A percentile compares a stretch with the other conserved stretches of the same genome.
phyloP scores from a whole-genome alignment of 2,329 filamentous ascomycete species.

The Paraphoma sp. region DNA sequence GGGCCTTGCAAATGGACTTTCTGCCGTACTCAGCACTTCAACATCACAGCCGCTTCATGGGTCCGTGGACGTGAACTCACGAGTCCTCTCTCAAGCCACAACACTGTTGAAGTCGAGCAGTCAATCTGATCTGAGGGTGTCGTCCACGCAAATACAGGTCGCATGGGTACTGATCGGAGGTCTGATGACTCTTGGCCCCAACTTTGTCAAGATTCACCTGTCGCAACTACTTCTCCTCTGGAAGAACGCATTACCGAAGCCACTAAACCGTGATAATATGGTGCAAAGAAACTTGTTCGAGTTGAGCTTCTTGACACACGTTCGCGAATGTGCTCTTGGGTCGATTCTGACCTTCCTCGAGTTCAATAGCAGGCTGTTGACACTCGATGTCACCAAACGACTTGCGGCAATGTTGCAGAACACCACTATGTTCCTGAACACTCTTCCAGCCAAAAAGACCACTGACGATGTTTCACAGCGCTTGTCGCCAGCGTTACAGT shows the following conservation, averaged over 20 bases:
- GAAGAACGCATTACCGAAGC: constrained; percentile 96
- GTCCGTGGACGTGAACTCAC: constrained; percentile 92
- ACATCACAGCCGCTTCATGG: constrained; percentile 88
- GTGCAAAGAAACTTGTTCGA: constrained; percentile 84
- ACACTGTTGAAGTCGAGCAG: constrained; percentile 90
- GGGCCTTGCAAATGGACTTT: constrained; percentile 89
- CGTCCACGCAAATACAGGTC: constrained; percentile 94
- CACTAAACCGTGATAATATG: constrained; percentile 90
- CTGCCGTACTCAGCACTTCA: constrained; percentile 88
- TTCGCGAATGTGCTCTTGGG: constrained; percentile 90
- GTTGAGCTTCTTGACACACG: constrained; percentile 90
- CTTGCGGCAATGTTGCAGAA: constrained; percentile 95
- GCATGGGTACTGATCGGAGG: constrained; percentile 98
- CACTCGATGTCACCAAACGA: constrained; percentile 90
- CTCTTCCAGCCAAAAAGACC: constrained; percentile 80
- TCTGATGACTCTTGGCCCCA: constrained; percentile 93
- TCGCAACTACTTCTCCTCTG: constrained; percentile 91
- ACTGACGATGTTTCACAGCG: constrained; percentile 86
- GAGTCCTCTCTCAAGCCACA: constrained; percentile 89
- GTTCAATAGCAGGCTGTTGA: constrained; percentile 90
- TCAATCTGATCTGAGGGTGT: constrained; percentile 86
- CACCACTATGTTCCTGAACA: constrained; percentile 87
- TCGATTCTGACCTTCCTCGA: constrained; percentile 92
- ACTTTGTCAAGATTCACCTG: constrained; percentile 98
- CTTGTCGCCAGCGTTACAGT: constrained; percentile 82